Conservation (phyloP, 2,329 filamentous ascomycete genomes). For the Tolypocladium guangdongense region DNA sequence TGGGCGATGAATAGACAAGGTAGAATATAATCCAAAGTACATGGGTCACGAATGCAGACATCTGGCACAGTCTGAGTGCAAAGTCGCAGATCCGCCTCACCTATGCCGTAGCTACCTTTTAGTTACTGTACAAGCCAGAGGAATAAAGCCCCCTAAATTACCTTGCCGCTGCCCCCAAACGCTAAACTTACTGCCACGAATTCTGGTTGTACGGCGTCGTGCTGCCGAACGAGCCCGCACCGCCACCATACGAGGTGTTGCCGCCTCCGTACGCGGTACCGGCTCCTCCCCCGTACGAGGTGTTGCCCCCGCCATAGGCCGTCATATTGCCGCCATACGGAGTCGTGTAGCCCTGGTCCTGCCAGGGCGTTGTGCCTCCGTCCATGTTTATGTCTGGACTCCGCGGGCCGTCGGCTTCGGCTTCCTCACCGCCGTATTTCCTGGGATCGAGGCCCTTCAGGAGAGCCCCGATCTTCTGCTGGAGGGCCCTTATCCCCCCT, state of each 20-base stretch:
- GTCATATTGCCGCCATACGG: constrained; percentile 52
- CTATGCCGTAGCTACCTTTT: not conserved
- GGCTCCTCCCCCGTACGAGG: constrained; percentile 50
- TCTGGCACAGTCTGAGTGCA: not conserved
- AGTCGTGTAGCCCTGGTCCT: constrained; percentile 57
- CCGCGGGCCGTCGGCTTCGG: constrained; percentile 51
- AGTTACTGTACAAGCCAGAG: not conserved
- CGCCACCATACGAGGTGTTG: constrained; percentile 56
- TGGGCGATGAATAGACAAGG: not conserved
- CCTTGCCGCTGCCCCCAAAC: not conserved
- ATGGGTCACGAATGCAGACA: not conserved
- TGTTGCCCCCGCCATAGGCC: constrained; percentile 53
- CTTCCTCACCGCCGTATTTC: constrained; percentile 42
- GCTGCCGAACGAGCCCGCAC: constrained; percentile 30
- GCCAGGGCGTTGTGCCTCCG: constrained; percentile 43
- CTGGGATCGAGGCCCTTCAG: constrained; percentile 45
- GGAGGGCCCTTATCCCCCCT: constrained; percentile 77
- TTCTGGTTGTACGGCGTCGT: constrained; percentile 35
- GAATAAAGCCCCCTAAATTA: not conserved
- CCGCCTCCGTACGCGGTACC: constrained; percentile 27
- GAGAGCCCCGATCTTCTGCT: constrained; percentile 78
- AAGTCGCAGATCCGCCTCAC: not conserved
- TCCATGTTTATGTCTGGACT: constrained; percentile 55
- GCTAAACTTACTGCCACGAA: constrained; percentile 31
- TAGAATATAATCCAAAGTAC: not conserved